A percentile compares a stretch with the other conserved stretches of the same genome.
Conservation (phyloP, 441 rosid genomes). For the Viola pubescens region DNA sequence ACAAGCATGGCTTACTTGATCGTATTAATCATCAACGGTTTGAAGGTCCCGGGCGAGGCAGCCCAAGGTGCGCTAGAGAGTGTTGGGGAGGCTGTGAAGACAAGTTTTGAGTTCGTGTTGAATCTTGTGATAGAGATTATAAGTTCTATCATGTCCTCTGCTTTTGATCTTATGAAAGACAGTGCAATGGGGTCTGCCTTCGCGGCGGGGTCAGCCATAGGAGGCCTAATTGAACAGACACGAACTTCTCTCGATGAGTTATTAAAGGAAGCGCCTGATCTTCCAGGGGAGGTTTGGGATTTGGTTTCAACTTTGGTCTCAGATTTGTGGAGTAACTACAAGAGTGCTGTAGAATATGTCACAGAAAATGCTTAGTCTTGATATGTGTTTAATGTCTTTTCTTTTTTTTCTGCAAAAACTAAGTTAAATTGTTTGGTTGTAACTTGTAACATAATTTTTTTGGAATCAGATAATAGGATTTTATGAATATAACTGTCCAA, state of each 20-base stretch:
- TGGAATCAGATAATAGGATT: too few relatives aligned
- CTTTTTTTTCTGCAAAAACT: too few relatives aligned
- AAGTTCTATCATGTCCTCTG: slow-evolving; percentile 19
- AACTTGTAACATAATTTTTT: too few relatives aligned
- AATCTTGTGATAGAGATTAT: slow-evolving; percentile 19
- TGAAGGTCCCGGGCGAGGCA: slow-evolving; percentile 27
- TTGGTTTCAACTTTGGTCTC: slow-evolving; percentile 20
- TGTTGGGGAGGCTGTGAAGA: slow-evolving; percentile 25
- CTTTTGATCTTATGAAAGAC: slow-evolving; percentile 20
- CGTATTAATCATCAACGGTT: slow-evolving; percentile 27
- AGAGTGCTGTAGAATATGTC: slow-evolving; percentile 29
- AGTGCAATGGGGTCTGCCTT: slow-evolving; percentile 20
- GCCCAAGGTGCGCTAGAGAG: slow-evolving; percentile 23
- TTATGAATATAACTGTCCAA: too few relatives aligned
- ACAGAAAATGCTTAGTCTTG: slow-evolving; percentile 27
- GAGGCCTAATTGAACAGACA: slow-evolving; percentile 22
- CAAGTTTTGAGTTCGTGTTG: slow-evolving; percentile 19
- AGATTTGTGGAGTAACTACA: slow-evolving; percentile 30
- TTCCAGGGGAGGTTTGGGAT: slow-evolving; percentile 27
- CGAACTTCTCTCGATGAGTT: slow-evolving; percentile 27
- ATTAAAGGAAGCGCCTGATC: slow-evolving; percentile 26
- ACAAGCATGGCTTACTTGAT: slow-evolving; percentile 14
- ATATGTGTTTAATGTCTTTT: not conserved
- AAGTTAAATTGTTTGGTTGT: too few relatives aligned
- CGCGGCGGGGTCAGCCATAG: slow-evolving; percentile 23